Evolutionary conservation across 2,329 filamentous ascomycete species (phyloP), one percentile per base, ranked within the genome.

Genomic region (Paraphaeosphaeria sporulosa): DNA sequence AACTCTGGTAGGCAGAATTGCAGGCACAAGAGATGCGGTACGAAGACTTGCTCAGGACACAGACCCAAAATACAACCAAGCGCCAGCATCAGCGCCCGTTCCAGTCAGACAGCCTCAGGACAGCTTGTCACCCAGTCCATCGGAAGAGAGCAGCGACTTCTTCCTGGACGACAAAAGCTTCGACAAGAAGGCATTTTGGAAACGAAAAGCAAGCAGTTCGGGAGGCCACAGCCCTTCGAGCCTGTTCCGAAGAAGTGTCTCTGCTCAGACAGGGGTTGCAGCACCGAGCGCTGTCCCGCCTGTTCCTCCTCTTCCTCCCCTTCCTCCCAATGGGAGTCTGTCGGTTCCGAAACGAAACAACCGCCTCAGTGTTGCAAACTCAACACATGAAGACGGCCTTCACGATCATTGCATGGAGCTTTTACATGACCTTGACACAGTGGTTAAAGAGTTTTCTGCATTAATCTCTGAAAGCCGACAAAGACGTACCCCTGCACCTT

Each of bases 21-120:
- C 93, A 7, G 93, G 93, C 1, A 94, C 93, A 50, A 86, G 95
- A 68, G 95, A 99, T 80, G 93, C 93, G 1, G 87, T 97, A 23
- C 89, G 94, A 52, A 88, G 92, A 40, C 82, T 99, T 47, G 94
- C 94, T 12, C 93, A 91, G 75, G 92, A 96, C 71, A 93, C 93
- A 51, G 89, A 92, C 61, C 85, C 86, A 1, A 90, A 89, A 71
- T 86, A 87, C 63, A 63, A 78, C 40, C 38, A 40, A 9, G 64
- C 72, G 59, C 59, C 76, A 70, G 56, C 80, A 70, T 73, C 25
- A 27, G 25, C 80, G 70, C 74, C 74, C 19, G 70, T 74, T 12
- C 76, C 75, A 25, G 71, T 77, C 7, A 71, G 59, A 49, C 74
- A 64, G 42, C 19, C 68, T 15, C 68, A 70, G 17, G 72, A 75